phyloP scores from a whole-genome alignment of 441 rosid species.

The Sinapis alba region DNA sequence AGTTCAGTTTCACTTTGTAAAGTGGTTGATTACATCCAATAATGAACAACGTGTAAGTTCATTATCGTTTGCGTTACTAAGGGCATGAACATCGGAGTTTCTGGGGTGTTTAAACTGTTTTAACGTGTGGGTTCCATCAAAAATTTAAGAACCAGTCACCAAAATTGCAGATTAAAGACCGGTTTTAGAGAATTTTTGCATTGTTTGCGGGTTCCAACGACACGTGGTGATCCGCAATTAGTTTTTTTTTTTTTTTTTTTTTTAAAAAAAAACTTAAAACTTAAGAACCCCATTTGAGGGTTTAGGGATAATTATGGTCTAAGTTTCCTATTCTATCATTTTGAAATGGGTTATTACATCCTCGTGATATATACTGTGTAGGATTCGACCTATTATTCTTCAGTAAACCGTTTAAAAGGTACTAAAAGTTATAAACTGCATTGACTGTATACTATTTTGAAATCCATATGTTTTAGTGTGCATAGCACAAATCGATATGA shows the following conservation, averaged over 20 bases:
- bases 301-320: no score
- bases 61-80: background rate
- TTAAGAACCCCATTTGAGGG: no score
- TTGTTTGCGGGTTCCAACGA: no score
- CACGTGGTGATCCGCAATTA: no score
- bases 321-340: background rate
- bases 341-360: background rate
- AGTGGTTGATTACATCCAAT: background rate
- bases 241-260: no score
- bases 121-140: no score
- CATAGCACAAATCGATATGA: constrained; percentile 11
- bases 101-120: no score
- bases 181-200: no score
- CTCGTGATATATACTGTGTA: background rate
- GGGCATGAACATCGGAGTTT: no score
- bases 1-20: background rate
- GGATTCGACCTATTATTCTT: background rate
- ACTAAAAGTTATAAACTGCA: constrained; percentile 12
- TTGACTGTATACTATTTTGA: constrained; percentile 3
- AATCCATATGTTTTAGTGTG: constrained; percentile 5
- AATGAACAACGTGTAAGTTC: background rate
- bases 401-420: background rate
- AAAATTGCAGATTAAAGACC: no score
- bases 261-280: no score
- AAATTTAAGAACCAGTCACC: no score